Conservation (phyloP, 2,329 filamentous ascomycete species). For the Xylariaceae sp. region DNA sequence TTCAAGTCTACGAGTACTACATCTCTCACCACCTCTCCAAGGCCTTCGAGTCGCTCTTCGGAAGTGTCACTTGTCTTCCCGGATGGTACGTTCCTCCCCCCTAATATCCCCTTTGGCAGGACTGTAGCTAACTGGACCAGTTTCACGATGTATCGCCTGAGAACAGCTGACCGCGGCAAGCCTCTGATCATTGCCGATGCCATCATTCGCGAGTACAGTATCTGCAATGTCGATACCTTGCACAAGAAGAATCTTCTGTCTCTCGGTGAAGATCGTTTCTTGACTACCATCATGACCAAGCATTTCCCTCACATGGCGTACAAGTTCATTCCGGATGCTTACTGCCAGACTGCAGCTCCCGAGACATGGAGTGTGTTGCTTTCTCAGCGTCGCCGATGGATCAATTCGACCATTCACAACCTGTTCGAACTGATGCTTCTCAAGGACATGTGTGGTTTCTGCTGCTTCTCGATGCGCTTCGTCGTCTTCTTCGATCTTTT, state of each 20-base stretch:
- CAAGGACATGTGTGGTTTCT: conserved; percentile 96
- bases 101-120: neutral
- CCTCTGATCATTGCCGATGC: conserved; percentile 89
- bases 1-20: conserved; percentile 99
- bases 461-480: conserved; percentile 97
- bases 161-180: conserved; percentile 88
- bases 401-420: conserved; percentile 98
- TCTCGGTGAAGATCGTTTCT: conserved; percentile 76
- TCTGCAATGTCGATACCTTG: conserved; percentile 85
- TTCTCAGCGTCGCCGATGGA: conserved; percentile 98
- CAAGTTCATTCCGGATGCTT: conserved; percentile 92
- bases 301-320: conserved; percentile 93
- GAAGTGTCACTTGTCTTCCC: conserved; percentile 95
- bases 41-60: conserved; percentile 95
- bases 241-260: conserved; percentile 81
- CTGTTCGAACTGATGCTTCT: conserved; percentile 83
- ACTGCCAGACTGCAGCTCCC: conserved; percentile 87
- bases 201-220: conserved; percentile 81
- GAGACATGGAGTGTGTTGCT: conserved; percentile 91
- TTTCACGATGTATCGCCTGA: conserved; percentile 98
- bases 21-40: conserved; percentile 97
- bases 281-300: conserved; percentile 97
- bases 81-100: conserved; percentile 70
- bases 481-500: conserved; percentile 91
- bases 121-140: conserved; percentile 46